Conservation (phyloP, 2,329 filamentous ascomycete species). For the Alternaria dauci region DNA sequence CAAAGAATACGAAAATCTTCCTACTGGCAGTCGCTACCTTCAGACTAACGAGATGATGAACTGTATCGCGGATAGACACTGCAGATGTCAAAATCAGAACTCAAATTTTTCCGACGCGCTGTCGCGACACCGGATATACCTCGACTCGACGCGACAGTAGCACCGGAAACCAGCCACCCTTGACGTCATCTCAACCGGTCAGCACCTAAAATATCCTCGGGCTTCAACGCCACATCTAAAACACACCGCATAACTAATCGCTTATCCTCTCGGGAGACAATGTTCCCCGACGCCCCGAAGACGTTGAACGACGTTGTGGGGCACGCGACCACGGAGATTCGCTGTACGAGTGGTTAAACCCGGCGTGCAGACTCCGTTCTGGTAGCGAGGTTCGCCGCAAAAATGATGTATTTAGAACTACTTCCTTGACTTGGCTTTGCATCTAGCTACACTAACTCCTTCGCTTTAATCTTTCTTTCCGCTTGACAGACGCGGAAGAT, state of each 20-base stretch:
- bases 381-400: neutral
- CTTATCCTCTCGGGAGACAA: neutral
- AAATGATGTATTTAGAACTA: neutral
- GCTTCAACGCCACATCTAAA: slow-evolving; percentile 2
- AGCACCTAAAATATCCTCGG: neutral
- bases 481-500: neutral
- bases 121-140: neutral
- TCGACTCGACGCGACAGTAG: slow-evolving; percentile 1
- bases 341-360: slow-evolving; percentile 11
- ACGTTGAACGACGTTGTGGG: neutral
- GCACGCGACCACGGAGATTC: neutral
- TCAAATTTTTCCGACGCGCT: neutral
- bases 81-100: too few relatives aligned
- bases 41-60: neutral
- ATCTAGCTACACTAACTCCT: neutral
- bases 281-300: slow-evolving; percentile 8
- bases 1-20: neutral
- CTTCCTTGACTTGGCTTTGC: neutral
- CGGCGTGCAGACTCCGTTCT: neutral
- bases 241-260: neutral
- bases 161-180: neutral
- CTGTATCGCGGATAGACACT: neutral
- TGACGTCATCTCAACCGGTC: slow-evolving; percentile 2
- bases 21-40: neutral
- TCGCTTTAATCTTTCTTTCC: neutral